Conservation (phyloP, 306 rosid species). For the Lathyrus tuberosus region DNA sequence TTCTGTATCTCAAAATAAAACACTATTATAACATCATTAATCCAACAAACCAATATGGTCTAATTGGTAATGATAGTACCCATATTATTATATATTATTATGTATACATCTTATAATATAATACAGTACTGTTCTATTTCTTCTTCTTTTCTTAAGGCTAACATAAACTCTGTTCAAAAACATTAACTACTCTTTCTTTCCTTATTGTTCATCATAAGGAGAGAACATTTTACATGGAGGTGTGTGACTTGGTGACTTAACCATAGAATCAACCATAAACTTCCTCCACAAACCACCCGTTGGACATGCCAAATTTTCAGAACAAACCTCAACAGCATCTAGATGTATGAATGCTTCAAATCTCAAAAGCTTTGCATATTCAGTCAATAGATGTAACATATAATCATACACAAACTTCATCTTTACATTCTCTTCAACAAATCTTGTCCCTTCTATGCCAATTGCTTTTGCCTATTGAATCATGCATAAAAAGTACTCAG, state of each 20-base stretch:
- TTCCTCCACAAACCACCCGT: slow-evolving; percentile 7
- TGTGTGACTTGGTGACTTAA: slow-evolving; percentile 41
- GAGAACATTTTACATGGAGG: slow-evolving; percentile 51
- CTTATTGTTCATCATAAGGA: slow-evolving; percentile 30
- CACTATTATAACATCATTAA: no score
- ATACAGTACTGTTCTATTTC: background rate
- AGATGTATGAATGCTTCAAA: slow-evolving; percentile 42
- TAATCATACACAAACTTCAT: slow-evolving; percentile 54
- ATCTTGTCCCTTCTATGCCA: slow-evolving; percentile 41
- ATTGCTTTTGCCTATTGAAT: slow-evolving; percentile 41
- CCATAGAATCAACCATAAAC: slow-evolving; percentile 45
- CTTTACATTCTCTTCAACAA: slow-evolving; percentile 42
- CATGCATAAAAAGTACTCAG: background rate
- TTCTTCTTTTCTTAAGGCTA: background rate
- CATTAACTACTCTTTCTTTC: background rate
- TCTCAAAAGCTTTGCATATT: slow-evolving; percentile 47
- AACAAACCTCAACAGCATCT: slow-evolving; percentile 45
- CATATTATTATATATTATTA: background rate
- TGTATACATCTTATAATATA: background rate
- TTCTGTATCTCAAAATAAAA: no score
- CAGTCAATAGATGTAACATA: slow-evolving; percentile 44
- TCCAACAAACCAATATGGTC: no score
- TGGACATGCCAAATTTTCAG: slow-evolving; percentile 41
- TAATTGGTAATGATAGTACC: no score
- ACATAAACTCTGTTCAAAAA: background rate